phyloP scores from a whole-genome alignment of 2,329 filamentous ascomycete species.

The Aspergillus piperis region DNA sequence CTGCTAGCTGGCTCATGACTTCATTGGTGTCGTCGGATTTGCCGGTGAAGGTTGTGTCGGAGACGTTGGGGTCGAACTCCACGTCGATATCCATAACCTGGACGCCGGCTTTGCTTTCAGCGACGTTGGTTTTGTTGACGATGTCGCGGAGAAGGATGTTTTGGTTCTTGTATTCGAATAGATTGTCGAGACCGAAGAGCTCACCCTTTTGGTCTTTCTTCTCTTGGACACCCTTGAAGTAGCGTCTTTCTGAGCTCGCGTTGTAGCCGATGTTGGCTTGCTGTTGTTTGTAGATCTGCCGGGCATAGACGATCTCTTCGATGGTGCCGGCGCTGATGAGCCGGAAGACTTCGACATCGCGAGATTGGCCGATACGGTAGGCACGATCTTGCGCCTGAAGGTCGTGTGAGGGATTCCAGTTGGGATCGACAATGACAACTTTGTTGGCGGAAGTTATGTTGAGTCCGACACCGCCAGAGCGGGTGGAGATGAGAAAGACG shows the following conservation, averaged over 20 bases:
- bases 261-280: constrained; percentile 97
- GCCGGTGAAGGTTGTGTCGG: constrained; percentile 32
- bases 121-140: constrained; percentile 97
- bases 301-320: constrained; percentile 94
- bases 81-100: constrained; percentile 75
- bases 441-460: constrained; percentile 99
- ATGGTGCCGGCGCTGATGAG: constrained; percentile 89
- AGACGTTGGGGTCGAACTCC: constrained; percentile 57
- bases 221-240: constrained; percentile 93
- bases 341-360: constrained; percentile 94
- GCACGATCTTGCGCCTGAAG: constrained; percentile 94
- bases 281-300: constrained; percentile 98
- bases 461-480: constrained; percentile 86
- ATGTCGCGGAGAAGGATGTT: constrained; percentile 87
- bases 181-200: constrained; percentile 85
- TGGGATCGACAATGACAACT: constrained; percentile 93
- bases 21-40: constrained; percentile 50
- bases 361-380: constrained; percentile 88
- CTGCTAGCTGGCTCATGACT: constrained; percentile 72
- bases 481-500: constrained; percentile 93
- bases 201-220: constrained; percentile 81
- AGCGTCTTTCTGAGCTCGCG: constrained; percentile 85
- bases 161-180: constrained; percentile 79
- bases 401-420: constrained; percentile 96
- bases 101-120: constrained; percentile 85